Conservation (phyloP, 345 rosid genomes). For the Pugionium dolabratum region DNA sequence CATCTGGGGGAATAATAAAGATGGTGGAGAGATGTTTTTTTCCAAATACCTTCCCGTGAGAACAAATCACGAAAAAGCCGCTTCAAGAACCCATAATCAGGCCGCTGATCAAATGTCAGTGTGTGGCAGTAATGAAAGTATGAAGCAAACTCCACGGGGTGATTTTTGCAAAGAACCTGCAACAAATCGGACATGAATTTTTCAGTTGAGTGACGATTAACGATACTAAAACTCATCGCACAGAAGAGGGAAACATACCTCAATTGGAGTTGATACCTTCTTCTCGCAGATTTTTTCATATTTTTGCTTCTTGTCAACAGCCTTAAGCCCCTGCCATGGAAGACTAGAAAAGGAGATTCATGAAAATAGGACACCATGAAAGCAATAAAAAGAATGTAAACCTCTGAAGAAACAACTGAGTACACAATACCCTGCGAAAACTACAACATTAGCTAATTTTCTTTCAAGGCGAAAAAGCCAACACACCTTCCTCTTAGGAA, state of each 20-base stretch:
- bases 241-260: conserved; percentile 47
- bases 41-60: conserved; percentile 69
- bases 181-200: not conserved
- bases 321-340: conserved; percentile 95
- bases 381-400: not conserved
- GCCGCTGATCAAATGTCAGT: conserved; percentile 81
- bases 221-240: not conserved
- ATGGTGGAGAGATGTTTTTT: not conserved
- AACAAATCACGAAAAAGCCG: conserved; percentile 81
- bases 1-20: not conserved
- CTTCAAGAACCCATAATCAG: conserved; percentile 92
- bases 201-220: not conserved
- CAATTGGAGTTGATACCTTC: conserved; percentile 87
- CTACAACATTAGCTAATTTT: too few relatives aligned
- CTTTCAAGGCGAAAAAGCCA: too few relatives aligned
- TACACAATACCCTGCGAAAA: too few relatives aligned
- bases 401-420: not conserved
- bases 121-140: conserved; percentile 91
- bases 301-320: conserved; percentile 83
- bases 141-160: conserved; percentile 87
- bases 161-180: conserved; percentile 79
- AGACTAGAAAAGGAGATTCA: conserved; percentile 54
- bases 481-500: conserved; percentile 88
- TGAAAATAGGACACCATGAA: not conserved
- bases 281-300: conserved; percentile 88